phyloP scores from a whole-genome alignment of 495 filamentous ascomycete species.

The Penicillium goetzii region DNA sequence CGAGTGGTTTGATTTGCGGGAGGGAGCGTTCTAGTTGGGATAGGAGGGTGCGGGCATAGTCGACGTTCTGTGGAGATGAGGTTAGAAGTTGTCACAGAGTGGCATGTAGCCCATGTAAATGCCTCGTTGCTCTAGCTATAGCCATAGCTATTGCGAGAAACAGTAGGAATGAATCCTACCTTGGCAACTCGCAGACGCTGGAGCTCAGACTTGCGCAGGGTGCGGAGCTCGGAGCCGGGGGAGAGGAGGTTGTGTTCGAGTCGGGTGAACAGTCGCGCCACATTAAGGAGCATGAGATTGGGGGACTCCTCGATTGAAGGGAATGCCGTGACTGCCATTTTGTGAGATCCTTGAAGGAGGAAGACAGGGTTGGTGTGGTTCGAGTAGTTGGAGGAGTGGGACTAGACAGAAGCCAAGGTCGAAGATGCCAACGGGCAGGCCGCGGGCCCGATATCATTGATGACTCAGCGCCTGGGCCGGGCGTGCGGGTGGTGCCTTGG shows the following conservation, averaged over 20 bases:
- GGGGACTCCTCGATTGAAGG: slow-evolving; percentile 31
- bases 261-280: slow-evolving; percentile 72
- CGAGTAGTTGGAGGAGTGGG: not conserved
- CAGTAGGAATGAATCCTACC: slow-evolving; percentile 12
- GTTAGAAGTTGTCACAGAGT: slow-evolving; percentile 7
- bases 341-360: not conserved
- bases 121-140: not conserved
- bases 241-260: slow-evolving; percentile 74
- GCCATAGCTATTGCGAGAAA: not conserved
- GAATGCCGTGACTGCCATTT: slow-evolving; percentile 42
- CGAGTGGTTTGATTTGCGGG: slow-evolving; percentile 62
- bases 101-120: not conserved
- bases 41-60: slow-evolving; percentile 77
- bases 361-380: not conserved
- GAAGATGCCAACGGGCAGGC: slow-evolving; percentile 15
- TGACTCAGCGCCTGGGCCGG: slow-evolving; percentile 14
- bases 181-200: slow-evolving; percentile 67
- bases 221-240: slow-evolving; percentile 61
- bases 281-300: slow-evolving; percentile 57
- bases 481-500: no score
- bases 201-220: slow-evolving; percentile 64
- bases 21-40: slow-evolving; percentile 76
- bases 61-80: slow-evolving; percentile 63
- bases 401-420: not conserved
- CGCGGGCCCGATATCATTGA: slow-evolving; percentile 1